Conservation (phyloP, 2,329 filamentous ascomycete species). For the Colletotrichum orbiculare region DNA sequence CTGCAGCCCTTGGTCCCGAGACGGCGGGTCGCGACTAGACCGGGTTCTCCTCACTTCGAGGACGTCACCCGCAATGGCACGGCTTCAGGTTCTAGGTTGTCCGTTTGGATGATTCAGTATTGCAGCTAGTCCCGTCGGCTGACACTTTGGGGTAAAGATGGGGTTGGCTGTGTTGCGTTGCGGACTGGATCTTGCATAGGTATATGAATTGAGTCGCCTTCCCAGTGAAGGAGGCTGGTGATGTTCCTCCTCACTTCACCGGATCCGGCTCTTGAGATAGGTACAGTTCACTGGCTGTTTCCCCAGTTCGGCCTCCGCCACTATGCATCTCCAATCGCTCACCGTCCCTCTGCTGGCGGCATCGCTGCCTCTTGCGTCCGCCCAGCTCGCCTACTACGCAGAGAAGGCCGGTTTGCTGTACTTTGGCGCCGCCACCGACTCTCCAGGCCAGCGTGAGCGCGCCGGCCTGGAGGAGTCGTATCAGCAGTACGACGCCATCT, state of each 20-base stretch:
- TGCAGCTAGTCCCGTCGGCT: constrained; percentile 12
- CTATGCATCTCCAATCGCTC: constrained; percentile 40
- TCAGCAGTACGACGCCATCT: constrained; percentile 62
- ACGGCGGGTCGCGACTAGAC: constrained; percentile 4
- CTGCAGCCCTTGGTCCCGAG: constrained; percentile 30
- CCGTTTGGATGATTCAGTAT: constrained; percentile 14
- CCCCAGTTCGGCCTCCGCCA: constrained; percentile 9
- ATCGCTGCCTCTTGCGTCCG: constrained; percentile 43
- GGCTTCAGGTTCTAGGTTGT: background rate
- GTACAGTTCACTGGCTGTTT: background rate
- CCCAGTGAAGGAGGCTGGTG: background rate
- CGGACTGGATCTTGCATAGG: constrained; percentile 27
- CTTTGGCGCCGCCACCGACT: constrained; percentile 72
- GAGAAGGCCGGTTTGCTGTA: constrained; percentile 65
- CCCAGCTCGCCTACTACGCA: constrained; percentile 60
- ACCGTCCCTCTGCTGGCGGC: constrained; percentile 43
- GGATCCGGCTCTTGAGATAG: constrained; percentile 20
- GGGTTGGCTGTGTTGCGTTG: constrained; percentile 7
- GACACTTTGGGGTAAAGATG: constrained; percentile 22
- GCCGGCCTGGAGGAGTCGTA: constrained; percentile 62
- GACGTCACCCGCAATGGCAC: constrained; percentile 22
- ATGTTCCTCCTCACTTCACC: constrained; percentile 1
- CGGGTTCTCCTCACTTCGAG: constrained; percentile 28
- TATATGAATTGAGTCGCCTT: constrained; percentile 30
- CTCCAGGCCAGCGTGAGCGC: constrained; percentile 50